phyloP scores from a whole-genome alignment of 106 monocot genomes.

The Phalaenopsis equestris region DNA sequence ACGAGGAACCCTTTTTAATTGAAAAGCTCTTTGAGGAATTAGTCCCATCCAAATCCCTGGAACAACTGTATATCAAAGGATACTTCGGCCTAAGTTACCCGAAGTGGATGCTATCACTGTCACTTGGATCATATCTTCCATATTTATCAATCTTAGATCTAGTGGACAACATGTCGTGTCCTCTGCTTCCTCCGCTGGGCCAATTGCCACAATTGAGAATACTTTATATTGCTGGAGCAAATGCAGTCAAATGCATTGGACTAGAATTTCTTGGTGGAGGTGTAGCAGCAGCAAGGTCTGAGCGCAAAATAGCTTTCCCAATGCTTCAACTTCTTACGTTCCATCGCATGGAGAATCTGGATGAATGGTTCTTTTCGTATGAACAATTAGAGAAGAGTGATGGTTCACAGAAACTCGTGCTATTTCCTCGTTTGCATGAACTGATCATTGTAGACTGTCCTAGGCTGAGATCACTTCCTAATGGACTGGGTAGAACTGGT shows the following conservation, averaged over 20 bases:
- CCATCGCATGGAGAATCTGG: conserved; percentile 22
- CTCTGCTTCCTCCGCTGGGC: conserved; percentile 8
- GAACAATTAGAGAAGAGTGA: neutral
- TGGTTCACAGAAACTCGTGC: neutral
- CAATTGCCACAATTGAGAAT: neutral
- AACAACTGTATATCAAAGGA: neutral
- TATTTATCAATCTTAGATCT: neutral
- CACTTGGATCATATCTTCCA: conserved; percentile 4
- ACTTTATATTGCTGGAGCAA: neutral
- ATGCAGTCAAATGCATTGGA: conserved; percentile 11
- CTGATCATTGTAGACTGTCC: conserved; percentile 14
- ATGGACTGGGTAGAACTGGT: conserved; percentile 1
- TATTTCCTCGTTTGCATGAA: conserved; percentile 5
- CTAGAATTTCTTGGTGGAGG: conserved; percentile 6
- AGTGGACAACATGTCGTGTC: neutral
- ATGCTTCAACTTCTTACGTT: conserved; percentile 15
- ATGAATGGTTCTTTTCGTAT: conserved; percentile 21
- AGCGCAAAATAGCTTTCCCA: conserved; percentile 9
- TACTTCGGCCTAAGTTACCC: conserved; percentile 8
- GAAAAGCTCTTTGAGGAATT: conserved; percentile 7
- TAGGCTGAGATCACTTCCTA: conserved; percentile 19
- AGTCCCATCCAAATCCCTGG: neutral
- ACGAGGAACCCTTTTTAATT: neutral
- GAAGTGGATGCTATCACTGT: conserved; percentile 5
- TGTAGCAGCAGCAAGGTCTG: neutral